Base-by-base conservation (phyloP, 768 basidiomycete genomes). In the Multifurca ochricompacta region DNA sequence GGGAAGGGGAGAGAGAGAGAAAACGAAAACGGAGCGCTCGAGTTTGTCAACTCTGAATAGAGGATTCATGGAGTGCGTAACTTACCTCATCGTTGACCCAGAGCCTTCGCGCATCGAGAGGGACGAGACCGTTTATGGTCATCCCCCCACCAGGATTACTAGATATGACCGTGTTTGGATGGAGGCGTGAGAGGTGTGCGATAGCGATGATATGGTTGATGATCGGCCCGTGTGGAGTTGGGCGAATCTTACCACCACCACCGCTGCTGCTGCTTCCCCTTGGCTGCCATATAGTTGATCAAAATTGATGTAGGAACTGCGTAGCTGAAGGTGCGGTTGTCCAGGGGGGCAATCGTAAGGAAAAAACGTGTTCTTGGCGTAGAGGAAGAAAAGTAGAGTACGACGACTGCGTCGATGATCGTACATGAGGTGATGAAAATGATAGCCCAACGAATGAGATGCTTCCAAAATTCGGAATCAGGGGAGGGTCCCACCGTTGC, bases 201-300 rank as follows among this genome's bases (percentile, higher is more conserved):
- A 51, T 8, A 4, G 50, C 28, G 28, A 37, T 37, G 36, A 39
- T 25, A 13, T 27, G 50, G 9, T 40, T 51, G 19, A 27, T 16
- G 39, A 51, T 51, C 27, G 50, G 50, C n/a, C 27, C 50, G 39
- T 51, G 39, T 6, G 25, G 50, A 27, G 50, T 10, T n/a, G 50
- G 25, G 30, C 48, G 48, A 6, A 37, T 18, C 36, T 25, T 18
- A 13, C 50, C 27, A 18, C 28, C n/a, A 25, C 41, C 30, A 8
- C 50, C 39, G 30, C n/a, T n/a, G n/a, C n/a, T n/a, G n/a, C n/a
- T n/a, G n/a, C n/a, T n/a, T n/a, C n/a, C n/a, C n/a, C n/a, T n/a
- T n/a, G n/a, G n/a, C n/a, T n/a, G n/a, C n/a, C n/a, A n/a, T 51
- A 51, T 27, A 51, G 16, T 11, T 16, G 18, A 28, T 51, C 50